Percentiles rank a stretch among this genome's conserved stretches.
These are phyloP conservation scores for Fragaria vesca DNA, from an alignment of 306 rosid species.

Conservation along the genomic window DNA sequence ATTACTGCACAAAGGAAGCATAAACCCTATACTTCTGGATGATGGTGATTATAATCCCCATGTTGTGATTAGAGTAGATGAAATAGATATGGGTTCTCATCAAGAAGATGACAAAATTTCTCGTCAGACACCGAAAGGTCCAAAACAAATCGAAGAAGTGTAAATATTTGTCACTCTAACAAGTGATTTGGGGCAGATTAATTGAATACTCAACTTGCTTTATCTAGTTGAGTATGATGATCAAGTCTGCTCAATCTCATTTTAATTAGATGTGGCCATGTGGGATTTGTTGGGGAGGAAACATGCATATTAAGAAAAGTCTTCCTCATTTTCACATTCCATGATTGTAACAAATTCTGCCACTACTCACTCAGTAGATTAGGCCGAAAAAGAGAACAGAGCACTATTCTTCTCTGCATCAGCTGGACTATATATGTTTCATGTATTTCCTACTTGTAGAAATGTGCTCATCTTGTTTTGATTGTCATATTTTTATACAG, in stretches of 20 bases:
- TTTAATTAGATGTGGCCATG: not conserved
- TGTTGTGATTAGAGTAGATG: conserved; percentile 49
- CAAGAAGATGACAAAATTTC: conserved; percentile 22
- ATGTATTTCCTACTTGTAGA: conserved; percentile 4
- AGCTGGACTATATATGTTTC: not conserved
- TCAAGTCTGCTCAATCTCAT: not conserved
- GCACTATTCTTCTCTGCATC: conserved; percentile 8
- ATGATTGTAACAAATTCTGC: conserved; percentile 11
- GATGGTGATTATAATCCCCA: conserved; percentile 31
- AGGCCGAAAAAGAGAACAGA: not conserved
- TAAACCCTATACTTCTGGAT: conserved; percentile 54
- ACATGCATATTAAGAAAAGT: not conserved
- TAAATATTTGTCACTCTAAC: conserved; percentile 33
- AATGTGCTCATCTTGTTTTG: conserved; percentile 13
- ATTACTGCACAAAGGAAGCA: conserved; percentile 64
- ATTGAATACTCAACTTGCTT: conserved; percentile 21
- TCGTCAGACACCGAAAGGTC: conserved; percentile 17
- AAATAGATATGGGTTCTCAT: conserved; percentile 14
- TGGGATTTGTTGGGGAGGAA: not conserved
- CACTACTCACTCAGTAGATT: conserved; percentile 11
- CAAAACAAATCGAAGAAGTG: conserved; percentile 26
- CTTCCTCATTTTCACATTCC: conserved; percentile 1
- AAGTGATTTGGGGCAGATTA: conserved; percentile 16
- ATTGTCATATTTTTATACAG: not conserved
- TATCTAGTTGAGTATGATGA: conserved; percentile 26